Evolutionary conservation across 148 eudicot genomes (phyloP), one percentile per base, ranked within the genome.

Genomic region (Spergularia bocconei): DNA sequence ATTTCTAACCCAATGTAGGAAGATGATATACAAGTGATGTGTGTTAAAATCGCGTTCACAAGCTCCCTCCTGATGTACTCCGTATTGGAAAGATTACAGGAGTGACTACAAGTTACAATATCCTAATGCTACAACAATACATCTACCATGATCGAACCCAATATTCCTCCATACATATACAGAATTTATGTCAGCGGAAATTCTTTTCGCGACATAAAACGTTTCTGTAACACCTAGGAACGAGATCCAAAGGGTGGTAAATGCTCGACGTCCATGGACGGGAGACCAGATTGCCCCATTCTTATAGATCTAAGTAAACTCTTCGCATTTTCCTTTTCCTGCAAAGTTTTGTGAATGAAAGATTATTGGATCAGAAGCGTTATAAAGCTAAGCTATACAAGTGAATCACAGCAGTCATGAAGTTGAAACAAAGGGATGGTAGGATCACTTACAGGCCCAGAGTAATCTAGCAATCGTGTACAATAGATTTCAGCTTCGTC

Each of bases 271-370:
- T 89, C 97, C 83, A 85, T 83, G 17, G 79, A 70, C 33, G 89
- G 87, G 72, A 82, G 79, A 74, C 85, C 77, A 79, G 91, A 71
- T 74, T 88, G 89, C 67, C 83, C 86, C 80, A 71, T 80, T 86
- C 88, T 88, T 77, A 96, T 96, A 52, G 93, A 91, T 80, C 91
- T 81, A 47, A 96, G 98, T 65, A 96, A 69, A 81, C 87, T 89
- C 87, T 91, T 91, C 33, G 98, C 99, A 48, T 86, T 84, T 92
- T 96, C 99, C 81, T 86, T 96, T 83, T 92, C 99, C 99, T 96
- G 89, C 79, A 91, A 41, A 47, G 58, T 66, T 77, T 15, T 11
- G 65, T 20, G 47, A 55, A 52, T 33, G 7, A 11, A 52, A 23
- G 29, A 61, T 13, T 13, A 4, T 39, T 41, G 9, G 64, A 57